A percentile compares a stretch with the other conserved stretches of the same genome.
Evolutionary conservation across 768 basidiomycete genomes (phyloP).

Genomic region (Tylopilus cervinicoccineus): DNA sequence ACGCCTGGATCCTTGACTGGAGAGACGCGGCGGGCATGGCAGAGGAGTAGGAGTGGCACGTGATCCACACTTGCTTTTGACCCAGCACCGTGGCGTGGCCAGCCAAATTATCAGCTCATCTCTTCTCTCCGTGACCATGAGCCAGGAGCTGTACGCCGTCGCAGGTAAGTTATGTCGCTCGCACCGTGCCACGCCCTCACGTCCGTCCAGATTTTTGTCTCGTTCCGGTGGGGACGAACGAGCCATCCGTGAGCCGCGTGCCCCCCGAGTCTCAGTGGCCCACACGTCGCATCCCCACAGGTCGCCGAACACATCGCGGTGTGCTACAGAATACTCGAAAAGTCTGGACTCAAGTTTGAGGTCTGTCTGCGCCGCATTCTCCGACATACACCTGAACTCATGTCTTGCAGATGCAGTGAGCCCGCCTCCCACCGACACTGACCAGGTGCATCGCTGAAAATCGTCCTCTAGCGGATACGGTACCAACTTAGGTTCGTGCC

Average conservation of each 20-base stretch:
- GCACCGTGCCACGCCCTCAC: neutral
- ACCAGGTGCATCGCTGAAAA: constrained; percentile 33
- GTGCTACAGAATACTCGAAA: constrained; percentile 78
- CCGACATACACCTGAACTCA: neutral
- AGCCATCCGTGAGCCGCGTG: constrained; percentile 57
- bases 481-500: constrained; percentile 69
- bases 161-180: constrained; percentile 69
- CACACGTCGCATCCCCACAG: constrained; percentile 31
- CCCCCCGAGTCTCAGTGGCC: constrained; percentile 3
- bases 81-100: no score
- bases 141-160: constrained; percentile 64
- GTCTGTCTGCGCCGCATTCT: constrained; percentile 35
- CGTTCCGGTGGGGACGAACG: constrained; percentile 77
- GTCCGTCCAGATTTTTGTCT: constrained; percentile 74
- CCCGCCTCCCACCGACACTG: neutral
- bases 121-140: no score
- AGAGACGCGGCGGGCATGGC: constrained; percentile 45
- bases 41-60: neutral
- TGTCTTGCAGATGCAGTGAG: constrained; percentile 36
- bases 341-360: constrained; percentile 79
- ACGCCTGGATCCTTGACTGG: constrained; percentile 59
- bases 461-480: constrained; percentile 69
- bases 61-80: neutral
- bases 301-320: constrained; percentile 78
- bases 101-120: no score